These are phyloP conservation scores for Silybum marianum DNA, from an alignment of 129 eudicot species.

Conservation along the genomic window DNA sequence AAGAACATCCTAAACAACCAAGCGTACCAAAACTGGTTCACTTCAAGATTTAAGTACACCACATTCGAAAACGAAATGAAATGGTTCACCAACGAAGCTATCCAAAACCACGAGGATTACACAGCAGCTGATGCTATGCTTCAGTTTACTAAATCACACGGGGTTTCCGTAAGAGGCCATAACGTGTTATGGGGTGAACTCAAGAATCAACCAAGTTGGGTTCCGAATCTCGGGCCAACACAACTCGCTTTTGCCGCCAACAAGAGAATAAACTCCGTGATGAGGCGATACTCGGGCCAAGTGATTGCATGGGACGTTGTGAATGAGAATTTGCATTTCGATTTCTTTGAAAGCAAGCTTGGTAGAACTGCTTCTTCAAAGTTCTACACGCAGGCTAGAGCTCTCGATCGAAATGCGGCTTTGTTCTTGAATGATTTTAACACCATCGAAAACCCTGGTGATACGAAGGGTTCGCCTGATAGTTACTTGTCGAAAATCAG, in stretches of 20 bases:
- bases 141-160: constrained; percentile 36
- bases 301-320: constrained; percentile 73
- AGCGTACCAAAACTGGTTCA: constrained; percentile 64
- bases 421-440: constrained; percentile 77
- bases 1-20: constrained; percentile 44
- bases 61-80: constrained; percentile 67
- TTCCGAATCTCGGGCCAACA: constrained; percentile 17
- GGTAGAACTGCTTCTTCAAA: constrained; percentile 38
- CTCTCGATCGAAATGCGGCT: constrained; percentile 29
- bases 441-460: constrained; percentile 52
- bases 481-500: constrained; percentile 45
- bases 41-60: constrained; percentile 55
- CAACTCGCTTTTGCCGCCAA: constrained; percentile 30
- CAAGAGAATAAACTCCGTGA: constrained; percentile 43
- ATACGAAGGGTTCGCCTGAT: constrained; percentile 34
- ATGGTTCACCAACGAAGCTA: constrained; percentile 50
- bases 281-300: constrained; percentile 48
- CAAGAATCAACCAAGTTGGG: constrained; percentile 51
- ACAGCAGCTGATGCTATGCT: constrained; percentile 42
- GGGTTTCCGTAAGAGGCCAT: constrained; percentile 64
- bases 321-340: constrained; percentile 70
- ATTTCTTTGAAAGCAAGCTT: constrained; percentile 56
- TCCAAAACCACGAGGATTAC: constrained; percentile 43
- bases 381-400: constrained; percentile 21
- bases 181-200: constrained; percentile 76